A percentile compares a stretch with the other conserved stretches of the same genome.
phyloP scores from a whole-genome alignment of 2,329 filamentous ascomycete genomes.

The Sclerotinia sclerotiorum region DNA sequence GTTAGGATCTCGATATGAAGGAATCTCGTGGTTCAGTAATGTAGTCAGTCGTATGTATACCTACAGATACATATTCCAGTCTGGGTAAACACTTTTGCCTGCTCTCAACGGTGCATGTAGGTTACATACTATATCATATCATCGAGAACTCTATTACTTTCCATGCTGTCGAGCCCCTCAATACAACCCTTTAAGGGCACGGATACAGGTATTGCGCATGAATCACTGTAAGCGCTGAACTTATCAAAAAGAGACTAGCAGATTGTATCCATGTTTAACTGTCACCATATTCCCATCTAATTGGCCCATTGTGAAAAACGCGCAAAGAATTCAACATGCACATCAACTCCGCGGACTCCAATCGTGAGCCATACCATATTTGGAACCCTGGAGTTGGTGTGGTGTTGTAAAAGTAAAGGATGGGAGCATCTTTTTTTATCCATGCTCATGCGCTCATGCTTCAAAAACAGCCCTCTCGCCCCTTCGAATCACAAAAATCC shows the following conservation, averaged over 20 bases:
- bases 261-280: conserved; percentile 10
- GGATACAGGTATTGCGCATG: conserved; percentile 8
- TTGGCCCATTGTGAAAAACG: conserved; percentile 7
- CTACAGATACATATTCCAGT: neutral
- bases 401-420: conserved; percentile 9
- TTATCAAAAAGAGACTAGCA: conserved; percentile 18
- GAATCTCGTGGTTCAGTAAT: neutral
- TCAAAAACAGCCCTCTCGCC: conserved; percentile 22
- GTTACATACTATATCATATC: neutral
- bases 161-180: conserved; percentile 6
- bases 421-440: conserved; percentile 1
- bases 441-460: conserved; percentile 9
- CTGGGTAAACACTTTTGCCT: neutral
- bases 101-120: neutral
- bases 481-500: conserved; percentile 11
- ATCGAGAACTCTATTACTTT: neutral
- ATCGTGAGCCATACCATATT: conserved; percentile 32
- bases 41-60: neutral
- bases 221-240: conserved; percentile 18
- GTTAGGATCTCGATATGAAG: neutral
- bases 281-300: neutral
- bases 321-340: conserved; percentile 22
- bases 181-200: conserved; percentile 7
- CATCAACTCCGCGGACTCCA: conserved; percentile 26
- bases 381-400: conserved; percentile 26